These are phyloP conservation scores for Cytospora leucostoma DNA, from an alignment of 2,329 filamentous ascomycete genomes.

Conservation along the genomic window DNA sequence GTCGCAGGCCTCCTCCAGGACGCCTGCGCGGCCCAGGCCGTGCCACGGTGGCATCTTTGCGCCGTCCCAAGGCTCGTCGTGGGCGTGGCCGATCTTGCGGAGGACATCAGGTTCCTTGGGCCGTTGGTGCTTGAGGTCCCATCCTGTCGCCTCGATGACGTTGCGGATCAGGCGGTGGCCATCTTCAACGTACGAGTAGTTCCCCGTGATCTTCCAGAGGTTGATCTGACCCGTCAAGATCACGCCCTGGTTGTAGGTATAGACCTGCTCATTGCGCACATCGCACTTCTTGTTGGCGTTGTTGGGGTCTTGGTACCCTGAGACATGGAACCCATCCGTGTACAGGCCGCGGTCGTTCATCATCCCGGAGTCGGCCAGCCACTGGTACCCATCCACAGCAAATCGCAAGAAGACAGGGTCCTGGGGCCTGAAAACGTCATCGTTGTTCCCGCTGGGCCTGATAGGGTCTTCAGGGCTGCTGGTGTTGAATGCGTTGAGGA, in stretches of 20 bases:
- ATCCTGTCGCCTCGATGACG: constrained; percentile 79
- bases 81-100: constrained; percentile 22
- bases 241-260: constrained; percentile 95
- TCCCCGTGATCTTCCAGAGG: constrained; percentile 76
- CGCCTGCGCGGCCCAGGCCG: constrained; percentile 75
- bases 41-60: constrained; percentile 59
- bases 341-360: constrained; percentile 74
- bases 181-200: constrained; percentile 70
- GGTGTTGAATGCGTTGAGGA: constrained; percentile 37
- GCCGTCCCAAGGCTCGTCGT: constrained; percentile 35
- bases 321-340: constrained; percentile 87
- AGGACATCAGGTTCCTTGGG: constrained; percentile 43
- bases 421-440: constrained; percentile 41
- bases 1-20: constrained; percentile 86
- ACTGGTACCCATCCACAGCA: constrained; percentile 76
- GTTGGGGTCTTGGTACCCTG: constrained; percentile 58
- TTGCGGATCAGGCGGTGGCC: constrained; percentile 75
- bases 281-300: constrained; percentile 75
- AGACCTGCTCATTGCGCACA: constrained; percentile 81
- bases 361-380: constrained; percentile 81
- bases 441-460: constrained; percentile 29
- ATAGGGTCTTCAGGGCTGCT: constrained; percentile 4
- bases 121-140: constrained; percentile 50
- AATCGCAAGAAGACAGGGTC: constrained; percentile 70
- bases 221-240: constrained; percentile 78